Conservation (phyloP, 352 stramenopile species). For the Phytopythium litorale region DNA sequence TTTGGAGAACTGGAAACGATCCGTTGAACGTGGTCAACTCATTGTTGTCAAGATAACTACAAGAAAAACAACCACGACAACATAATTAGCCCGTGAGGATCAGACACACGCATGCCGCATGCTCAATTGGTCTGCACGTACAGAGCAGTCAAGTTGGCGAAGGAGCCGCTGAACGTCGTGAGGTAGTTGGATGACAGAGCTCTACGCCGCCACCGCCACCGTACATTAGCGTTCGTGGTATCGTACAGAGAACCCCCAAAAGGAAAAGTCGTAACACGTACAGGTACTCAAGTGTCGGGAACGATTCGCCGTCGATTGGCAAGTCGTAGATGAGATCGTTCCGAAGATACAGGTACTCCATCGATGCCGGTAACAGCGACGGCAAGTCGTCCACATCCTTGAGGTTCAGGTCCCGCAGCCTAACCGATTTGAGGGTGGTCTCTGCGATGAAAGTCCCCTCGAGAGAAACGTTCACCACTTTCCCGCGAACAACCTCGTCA, state of each 20-base stretch:
- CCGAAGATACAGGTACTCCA: not conserved
- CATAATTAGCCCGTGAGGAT: not conserved
- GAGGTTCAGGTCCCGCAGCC: constrained; percentile 16
- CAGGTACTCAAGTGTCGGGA: not conserved
- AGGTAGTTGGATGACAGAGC: constrained; percentile 2
- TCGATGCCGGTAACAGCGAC: not conserved
- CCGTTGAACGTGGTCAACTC: too few relatives aligned
- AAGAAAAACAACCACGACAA: not conserved
- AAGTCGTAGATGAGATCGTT: constrained; percentile 1
- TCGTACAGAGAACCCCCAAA: not conserved
- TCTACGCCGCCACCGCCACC: not conserved
- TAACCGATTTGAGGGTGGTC: constrained; percentile 11
- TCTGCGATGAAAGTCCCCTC: constrained; percentile 12
- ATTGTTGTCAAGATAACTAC: not conserved
- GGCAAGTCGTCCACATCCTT: not conserved
- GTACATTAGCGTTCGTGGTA: too few relatives aligned
- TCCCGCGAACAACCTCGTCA: constrained; percentile 9
- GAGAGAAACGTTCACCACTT: constrained; percentile 16
- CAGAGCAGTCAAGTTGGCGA: not conserved
- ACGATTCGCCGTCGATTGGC: not conserved
- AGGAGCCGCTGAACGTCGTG: constrained; percentile 3
- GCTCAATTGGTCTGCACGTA: not conserved
- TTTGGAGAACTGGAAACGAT: too few relatives aligned
- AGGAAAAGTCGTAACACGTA: not conserved
- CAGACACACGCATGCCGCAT: too few relatives aligned